Base-by-base conservation (phyloP, 768 basidiomycete genomes). In the Coprinopsis sp. region DNA sequence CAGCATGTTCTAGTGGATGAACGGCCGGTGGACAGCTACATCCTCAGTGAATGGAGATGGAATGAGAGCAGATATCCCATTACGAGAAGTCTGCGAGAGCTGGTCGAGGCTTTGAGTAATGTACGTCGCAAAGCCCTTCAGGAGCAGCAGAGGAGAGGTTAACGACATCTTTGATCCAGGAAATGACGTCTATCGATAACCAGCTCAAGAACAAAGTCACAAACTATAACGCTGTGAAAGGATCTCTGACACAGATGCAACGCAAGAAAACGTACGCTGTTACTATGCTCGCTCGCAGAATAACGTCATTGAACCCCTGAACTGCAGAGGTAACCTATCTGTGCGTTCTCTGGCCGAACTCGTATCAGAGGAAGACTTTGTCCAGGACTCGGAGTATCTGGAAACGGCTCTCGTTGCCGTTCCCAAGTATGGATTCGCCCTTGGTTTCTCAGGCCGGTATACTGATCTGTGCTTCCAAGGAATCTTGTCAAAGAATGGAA, bases 211-310 rank as follows among this genome's bases (percentile, higher is more conserved):
- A 81, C 33, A 97, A 96, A 66, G 68, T 92, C 31, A 88, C 84
- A 56, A 85, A 82, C 60, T 99, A 99, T 67, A 94, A 93, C 61
- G 70, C 95, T 11, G 87, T 91, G 39, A 99, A 99, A 64, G 95
- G 95, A 0, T 84, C 89, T 37, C 72, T 98, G 41, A 79, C 83
- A 3, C 87, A 91, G 59, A 83, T 98, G 77, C 91, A 95, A 61
- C 82, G 96, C 55, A 98, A 92, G 81, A 87, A 89, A 73, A 82
- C 81, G 94, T 95, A 61, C 49, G 21, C 24, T 46, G 28, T 37
- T 40, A 37, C 12, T 12, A 24, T 46, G n/a, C 19, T 43, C 38
- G n/a, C 23, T 8, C 34, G 23, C 27, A 24, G n/a, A n/a, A n/a
- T n/a, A n/a, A n/a, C 14, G 13, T 5, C 29, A 10, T 31, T 50